A percentile compares a stretch with the other conserved stretches of the same genome.
Evolutionary conservation across 2,329 filamentous ascomycete species (phyloP).

Genomic region (Alternaria arborescens): DNA sequence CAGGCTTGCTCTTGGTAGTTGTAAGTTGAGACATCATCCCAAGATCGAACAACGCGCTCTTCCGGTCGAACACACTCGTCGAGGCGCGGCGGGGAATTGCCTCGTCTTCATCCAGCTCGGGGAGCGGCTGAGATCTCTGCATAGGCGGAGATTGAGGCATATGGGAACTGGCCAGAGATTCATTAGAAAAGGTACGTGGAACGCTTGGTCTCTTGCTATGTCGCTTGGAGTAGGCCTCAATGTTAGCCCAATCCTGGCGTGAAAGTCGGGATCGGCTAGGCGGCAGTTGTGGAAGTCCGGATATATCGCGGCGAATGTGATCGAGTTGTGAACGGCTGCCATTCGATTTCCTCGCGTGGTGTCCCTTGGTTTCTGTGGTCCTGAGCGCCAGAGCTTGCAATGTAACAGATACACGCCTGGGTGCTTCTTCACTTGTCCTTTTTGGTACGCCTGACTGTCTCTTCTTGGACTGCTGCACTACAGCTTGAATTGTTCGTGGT

Average conservation of each 20-base stretch:
- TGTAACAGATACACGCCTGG: conserved; percentile 34
- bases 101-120: conserved; percentile 47
- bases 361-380: conserved; percentile 22
- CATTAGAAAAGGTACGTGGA: conserved; percentile 27
- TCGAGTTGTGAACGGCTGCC: conserved; percentile 34
- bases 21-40: conserved; percentile 27
- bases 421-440: conserved; percentile 37
- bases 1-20: conserved; percentile 21
- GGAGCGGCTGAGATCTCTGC: conserved; percentile 38
- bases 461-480: conserved; percentile 22
- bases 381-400: conserved; percentile 33
- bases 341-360: conserved; percentile 18
- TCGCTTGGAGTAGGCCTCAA: conserved; percentile 43
- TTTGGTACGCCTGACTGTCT: conserved; percentile 25
- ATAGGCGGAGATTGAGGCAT: conserved; percentile 31
- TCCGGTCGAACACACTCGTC: conserved; percentile 47
- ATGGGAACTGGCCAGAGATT: conserved; percentile 17
- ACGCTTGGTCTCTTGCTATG: conserved; percentile 35
- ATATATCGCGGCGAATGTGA: conserved; percentile 43
- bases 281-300: conserved; percentile 41
- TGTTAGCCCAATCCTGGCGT: conserved; percentile 47
- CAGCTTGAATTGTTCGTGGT: conserved; percentile 20
- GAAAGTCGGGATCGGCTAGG: conserved; percentile 42
- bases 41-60: conserved; percentile 40
- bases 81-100: conserved; percentile 47